These are phyloP conservation scores for Fusarium compactum DNA, from an alignment of 2,329 filamentous ascomycete species.

Conservation along the genomic window DNA sequence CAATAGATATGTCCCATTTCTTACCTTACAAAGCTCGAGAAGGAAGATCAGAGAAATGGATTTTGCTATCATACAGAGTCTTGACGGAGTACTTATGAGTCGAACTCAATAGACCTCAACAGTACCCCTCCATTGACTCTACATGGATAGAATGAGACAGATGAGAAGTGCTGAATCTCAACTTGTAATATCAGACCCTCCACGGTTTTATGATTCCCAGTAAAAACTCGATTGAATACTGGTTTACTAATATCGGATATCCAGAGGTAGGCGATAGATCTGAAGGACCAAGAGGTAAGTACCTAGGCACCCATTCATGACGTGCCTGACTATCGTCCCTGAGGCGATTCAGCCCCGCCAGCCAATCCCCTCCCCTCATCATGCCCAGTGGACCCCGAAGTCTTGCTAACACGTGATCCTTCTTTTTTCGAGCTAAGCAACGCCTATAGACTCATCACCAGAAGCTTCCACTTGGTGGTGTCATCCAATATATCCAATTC, in stretches of 20 bases:
- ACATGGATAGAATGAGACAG: neutral
- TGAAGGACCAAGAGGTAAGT: neutral
- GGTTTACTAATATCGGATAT: neutral
- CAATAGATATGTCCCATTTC: neutral
- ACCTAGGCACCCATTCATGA: constrained; percentile 29
- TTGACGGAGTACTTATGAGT: neutral
- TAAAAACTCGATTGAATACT: neutral
- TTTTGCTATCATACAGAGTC: neutral
- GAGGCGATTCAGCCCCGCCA: constrained; percentile 13
- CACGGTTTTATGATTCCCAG: neutral
- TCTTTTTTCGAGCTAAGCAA: constrained; percentile 49
- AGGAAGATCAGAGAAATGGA: neutral
- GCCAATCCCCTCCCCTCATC: constrained; percentile 21
- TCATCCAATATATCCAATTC: constrained; percentile 46
- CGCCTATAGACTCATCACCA: constrained; percentile 44
- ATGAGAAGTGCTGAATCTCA: neutral
- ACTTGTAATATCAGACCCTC: neutral
- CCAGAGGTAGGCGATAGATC: neutral
- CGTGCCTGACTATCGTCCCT: constrained; percentile 20
- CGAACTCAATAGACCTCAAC: neutral
- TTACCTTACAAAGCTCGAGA: neutral
- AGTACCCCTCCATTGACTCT: neutral
- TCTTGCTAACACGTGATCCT: constrained; percentile 48
- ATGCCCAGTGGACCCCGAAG: constrained; percentile 31
- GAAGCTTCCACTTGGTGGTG: constrained; percentile 48